Evolutionary conservation across 768 basidiomycete species (phyloP), one percentile per base, ranked within the genome.

Genomic region (Coprinellus micaceus): DNA sequence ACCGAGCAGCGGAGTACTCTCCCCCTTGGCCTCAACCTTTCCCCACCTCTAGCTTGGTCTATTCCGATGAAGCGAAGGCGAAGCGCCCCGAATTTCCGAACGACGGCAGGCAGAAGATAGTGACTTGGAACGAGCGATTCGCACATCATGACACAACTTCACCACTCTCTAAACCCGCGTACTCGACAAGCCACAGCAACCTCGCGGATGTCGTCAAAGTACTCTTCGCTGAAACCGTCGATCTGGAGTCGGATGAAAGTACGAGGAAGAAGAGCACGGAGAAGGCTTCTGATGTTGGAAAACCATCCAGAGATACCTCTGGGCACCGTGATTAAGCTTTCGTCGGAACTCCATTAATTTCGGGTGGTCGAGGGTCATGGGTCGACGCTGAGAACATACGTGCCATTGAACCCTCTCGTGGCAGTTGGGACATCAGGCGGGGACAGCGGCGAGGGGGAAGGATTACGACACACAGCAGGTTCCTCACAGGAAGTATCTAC

Each of bases 151-250:
- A 44, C 17, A 9, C 17, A 9, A 37, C 36, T 17, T 17, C 17
- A 37, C 36, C 9, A 37, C 46, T 4, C 5, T 30, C 26, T 10
- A 52, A 39, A 17, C 25, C 50, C 11, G 13, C 28, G 3, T 73
- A 69, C 58, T 13, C n/a, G 36, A 67, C 63, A 0, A 9, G 48
- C 17, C 48, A 71, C 28, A 69, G 61, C 5, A 61, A 67, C 22
- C 63, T 76, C 5, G 71, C 70, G 1, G 69, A 73, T 12, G 71
- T 70, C 0, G 65, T 75, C 39, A 74, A 74, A 46, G 61, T 74
- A 24, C 68, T 76, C 17, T 57, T 75, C 7, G 58, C 36, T 9
- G 36, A 37, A 37, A 9, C 36, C 9, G 17, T 17, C 9, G 36
- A 37, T 9, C 17, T 37, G 9, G 9, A 9, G 36, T 9, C 9